Percentiles rank a stretch among this genome's conserved stretches.
Conservation (phyloP, 495 filamentous ascomycete genomes). For the Gamarada debralockiae region DNA sequence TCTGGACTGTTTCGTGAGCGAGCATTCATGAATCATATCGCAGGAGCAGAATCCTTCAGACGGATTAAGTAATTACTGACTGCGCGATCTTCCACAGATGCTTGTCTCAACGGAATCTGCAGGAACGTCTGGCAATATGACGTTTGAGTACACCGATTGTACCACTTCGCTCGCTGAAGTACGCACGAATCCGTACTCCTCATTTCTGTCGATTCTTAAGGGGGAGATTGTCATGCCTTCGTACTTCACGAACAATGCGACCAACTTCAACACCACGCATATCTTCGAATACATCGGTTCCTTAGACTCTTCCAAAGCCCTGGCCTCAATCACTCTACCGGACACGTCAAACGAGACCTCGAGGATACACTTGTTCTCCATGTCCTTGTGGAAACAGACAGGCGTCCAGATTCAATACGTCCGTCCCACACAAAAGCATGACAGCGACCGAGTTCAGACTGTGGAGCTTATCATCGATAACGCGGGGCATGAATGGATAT, state of each 20-base stretch:
- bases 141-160: conserved; percentile 43
- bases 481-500: conserved; percentile 37
- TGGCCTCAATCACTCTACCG: conserved; percentile 39
- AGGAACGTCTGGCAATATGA: conserved; percentile 40
- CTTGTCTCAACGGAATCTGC: conserved; percentile 40
- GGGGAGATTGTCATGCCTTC: conserved; percentile 48
- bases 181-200: conserved; percentile 43
- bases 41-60: no score
- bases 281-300: conserved; percentile 48
- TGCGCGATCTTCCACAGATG: no score
- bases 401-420: conserved; percentile 42
- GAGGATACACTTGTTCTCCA: conserved; percentile 41
- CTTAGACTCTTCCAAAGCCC: conserved; percentile 41
- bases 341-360: conserved; percentile 27
- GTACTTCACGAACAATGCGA: conserved; percentile 38
- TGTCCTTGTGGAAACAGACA: conserved; percentile 29
- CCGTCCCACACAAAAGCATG: conserved; percentile 50
- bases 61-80: no score
- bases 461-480: conserved; percentile 51
- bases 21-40: no score
- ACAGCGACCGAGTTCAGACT: conserved; percentile 42
- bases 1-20: no score
- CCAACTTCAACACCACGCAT: conserved; percentile 48
- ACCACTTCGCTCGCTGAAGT: conserved; percentile 36
- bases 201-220: conserved; percentile 43